A percentile compares a stretch with the other conserved stretches of the same genome.
Conservation (phyloP, 768 basidiomycete genomes). For the Macrocybe gigantea region DNA sequence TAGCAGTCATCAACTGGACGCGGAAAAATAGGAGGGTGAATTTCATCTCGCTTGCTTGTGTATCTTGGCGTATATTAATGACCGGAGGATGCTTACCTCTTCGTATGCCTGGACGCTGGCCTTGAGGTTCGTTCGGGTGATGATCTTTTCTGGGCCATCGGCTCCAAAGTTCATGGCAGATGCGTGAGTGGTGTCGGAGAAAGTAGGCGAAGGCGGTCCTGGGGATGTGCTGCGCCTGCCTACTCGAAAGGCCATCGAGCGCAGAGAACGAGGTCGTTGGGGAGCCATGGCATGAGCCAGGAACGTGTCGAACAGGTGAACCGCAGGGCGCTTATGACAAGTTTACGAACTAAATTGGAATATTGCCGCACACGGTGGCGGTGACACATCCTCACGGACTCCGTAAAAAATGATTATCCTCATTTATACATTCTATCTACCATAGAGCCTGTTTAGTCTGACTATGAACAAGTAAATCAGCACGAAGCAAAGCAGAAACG, state of each 20-base stretch:
- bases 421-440: too few species aligned
- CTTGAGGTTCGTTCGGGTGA: slow-evolving; percentile 75
- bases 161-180: slow-evolving; percentile 74
- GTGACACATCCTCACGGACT: too few species aligned
- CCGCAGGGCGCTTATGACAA: too few species aligned
- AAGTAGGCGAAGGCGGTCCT: slow-evolving; percentile 75
- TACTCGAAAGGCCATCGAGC: slow-evolving; percentile 43
- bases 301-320: slow-evolving; percentile 1
- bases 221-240: slow-evolving; percentile 41
- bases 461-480: too few species aligned
- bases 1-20: slow-evolving; percentile 64
- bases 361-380: too few species aligned
- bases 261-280: slow-evolving; percentile 50
- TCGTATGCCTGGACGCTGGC: slow-evolving; percentile 75
- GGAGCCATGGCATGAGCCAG: slow-evolving; percentile 37
- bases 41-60: neutral
- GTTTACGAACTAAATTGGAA: too few species aligned
- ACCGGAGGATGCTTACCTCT: slow-evolving; percentile 46
- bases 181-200: slow-evolving; percentile 74
- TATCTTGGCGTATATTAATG: slow-evolving; percentile 1
- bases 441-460: too few species aligned
- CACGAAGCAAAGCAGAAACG: too few species aligned
- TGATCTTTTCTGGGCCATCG: slow-evolving; percentile 74
- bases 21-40: neutral
- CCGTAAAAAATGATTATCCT: too few species aligned